Evolutionary conservation across 78 protist species (phyloP), one percentile per base, ranked within the genome.

Genomic region (Reticulomyxa filosa): DNA sequence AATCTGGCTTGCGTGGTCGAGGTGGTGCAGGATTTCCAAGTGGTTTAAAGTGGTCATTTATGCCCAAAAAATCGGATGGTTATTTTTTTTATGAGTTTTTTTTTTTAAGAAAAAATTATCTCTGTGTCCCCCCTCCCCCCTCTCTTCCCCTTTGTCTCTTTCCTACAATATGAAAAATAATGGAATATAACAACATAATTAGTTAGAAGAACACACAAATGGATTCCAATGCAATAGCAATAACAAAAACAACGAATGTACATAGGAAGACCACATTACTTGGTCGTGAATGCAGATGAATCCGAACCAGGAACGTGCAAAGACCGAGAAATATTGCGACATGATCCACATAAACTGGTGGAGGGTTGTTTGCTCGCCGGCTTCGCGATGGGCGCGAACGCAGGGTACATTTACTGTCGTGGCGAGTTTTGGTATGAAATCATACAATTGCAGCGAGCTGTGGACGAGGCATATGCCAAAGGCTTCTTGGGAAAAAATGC

Each of bases 301-400:
- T 88, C 93, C 30, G 99, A 91, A 70, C 99, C 99, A 0, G 97
- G 99, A 33, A 92, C 99, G 0, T 95, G 97, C 83, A 94, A 94
- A 65, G 99, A 95, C 71, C 61, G 99, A 10, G 97, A 95, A 56
- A 95, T 95, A 46, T 88, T 95, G 91, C 78, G 97, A 39, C 82
- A 90, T 55, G 99, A 95, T 56, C 97, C 99, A 29, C 97, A 95
- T 71, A 95, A 84, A 73, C 82, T 95, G 23, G 48, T 55, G 34
- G 53, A 67, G 64, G 97, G 97, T 42, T 81, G 90, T 70, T 74
- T 94, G 38, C 4, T 91, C 26, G 94, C 95, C 17, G 97, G 93
- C 27, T 55, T 75, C n/a, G 91, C 96, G 17, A 90, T 94, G 96
- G 78, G 88, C 46, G 97, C 98, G 2, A 62, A 74, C 30, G 92